A percentile compares a stretch with the other conserved stretches of the same genome.
These are phyloP conservation scores for Saccharomycopsis schoenii DNA, from an alignment of 805 yeast genomes.

Conservation along the genomic window DNA sequence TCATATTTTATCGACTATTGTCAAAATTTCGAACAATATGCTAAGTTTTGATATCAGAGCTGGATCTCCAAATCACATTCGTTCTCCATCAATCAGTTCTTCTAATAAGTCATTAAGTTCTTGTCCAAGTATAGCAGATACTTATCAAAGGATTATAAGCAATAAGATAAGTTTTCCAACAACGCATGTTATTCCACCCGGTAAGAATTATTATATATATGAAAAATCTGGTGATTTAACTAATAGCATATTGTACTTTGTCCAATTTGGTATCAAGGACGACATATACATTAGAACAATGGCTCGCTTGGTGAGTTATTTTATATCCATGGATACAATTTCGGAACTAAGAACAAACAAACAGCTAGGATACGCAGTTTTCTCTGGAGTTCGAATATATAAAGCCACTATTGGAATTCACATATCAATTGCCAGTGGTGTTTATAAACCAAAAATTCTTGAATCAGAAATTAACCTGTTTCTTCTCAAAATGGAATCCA, in stretches of 20 bases:
- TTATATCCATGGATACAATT: slow-evolving; percentile 35
- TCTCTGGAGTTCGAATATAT: slow-evolving; percentile 45
- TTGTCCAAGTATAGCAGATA: not conserved
- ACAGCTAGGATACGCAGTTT: slow-evolving; percentile 53
- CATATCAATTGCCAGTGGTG: slow-evolving; percentile 41
- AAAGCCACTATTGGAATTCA: slow-evolving; percentile 49
- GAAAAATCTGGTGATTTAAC: slow-evolving; percentile 39
- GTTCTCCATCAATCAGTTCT: not conserved
- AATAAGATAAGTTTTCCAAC: slow-evolving; percentile 23
- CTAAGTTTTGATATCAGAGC: not conserved
- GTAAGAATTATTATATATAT: slow-evolving; percentile 28
- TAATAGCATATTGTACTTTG: slow-evolving; percentile 40
- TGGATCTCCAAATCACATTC: not conserved
- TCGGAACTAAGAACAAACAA: slow-evolving; percentile 43
- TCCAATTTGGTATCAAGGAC: slow-evolving; percentile 45
- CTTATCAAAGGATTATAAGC: not conserved
- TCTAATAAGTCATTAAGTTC: not conserved
- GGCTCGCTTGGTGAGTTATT: slow-evolving; percentile 37
- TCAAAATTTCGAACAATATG: not conserved
- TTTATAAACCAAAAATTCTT: slow-evolving; percentile 31
- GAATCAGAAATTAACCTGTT: slow-evolving; percentile 40
- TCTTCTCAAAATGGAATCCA: slow-evolving; percentile 32
- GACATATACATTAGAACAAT: slow-evolving; percentile 29
- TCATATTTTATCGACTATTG: not conserved
- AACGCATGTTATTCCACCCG: slow-evolving; percentile 31